Evolutionary conservation across 1,139 yeast genomes (phyloP).

Genomic region (Yarrowia galli): DNA sequence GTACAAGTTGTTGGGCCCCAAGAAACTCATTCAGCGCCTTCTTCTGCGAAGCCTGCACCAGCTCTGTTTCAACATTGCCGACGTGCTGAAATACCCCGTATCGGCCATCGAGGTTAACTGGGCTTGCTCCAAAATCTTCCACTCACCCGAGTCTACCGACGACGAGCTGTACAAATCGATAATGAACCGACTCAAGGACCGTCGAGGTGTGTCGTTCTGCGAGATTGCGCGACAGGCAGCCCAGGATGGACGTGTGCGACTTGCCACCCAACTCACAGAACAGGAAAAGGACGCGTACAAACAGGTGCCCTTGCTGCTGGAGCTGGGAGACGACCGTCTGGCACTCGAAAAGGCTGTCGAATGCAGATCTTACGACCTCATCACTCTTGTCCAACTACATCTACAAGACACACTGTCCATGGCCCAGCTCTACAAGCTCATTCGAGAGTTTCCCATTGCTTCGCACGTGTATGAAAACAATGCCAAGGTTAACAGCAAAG

Average conservation of each 20-base stretch:
- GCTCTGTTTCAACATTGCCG: constrained; percentile 68
- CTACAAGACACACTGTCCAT: constrained; percentile 58
- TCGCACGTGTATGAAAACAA: constrained; percentile 56
- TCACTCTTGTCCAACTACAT: constrained; percentile 64
- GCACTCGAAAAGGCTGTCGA: constrained; percentile 76
- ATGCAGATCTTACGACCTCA: constrained; percentile 69
- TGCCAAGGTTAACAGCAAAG: constrained; percentile 50
- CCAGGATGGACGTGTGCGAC: constrained; percentile 77
- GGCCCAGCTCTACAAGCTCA: constrained; percentile 64
- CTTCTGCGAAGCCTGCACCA: constrained; percentile 67
- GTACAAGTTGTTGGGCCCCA: constrained; percentile 52
- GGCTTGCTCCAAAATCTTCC: constrained; percentile 77
- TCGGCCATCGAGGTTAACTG: constrained; percentile 74
- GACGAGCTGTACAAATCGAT: constrained; percentile 62
- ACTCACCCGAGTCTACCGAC: constrained; percentile 64
- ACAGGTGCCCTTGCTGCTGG: constrained; percentile 69
- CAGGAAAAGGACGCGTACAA: constrained; percentile 71
- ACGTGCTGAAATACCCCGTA: constrained; percentile 60
- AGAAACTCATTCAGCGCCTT: constrained; percentile 64
- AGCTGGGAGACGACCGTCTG: constrained; percentile 73
- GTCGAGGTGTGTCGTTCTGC: constrained; percentile 62
- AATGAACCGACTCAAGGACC: constrained; percentile 54
- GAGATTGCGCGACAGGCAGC: constrained; percentile 73
- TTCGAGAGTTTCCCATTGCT: constrained; percentile 57
- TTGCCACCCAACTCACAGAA: constrained; percentile 70